phyloP scores from a whole-genome alignment of 2,329 filamentous ascomycete species.

The Xylariaceae sp. region DNA sequence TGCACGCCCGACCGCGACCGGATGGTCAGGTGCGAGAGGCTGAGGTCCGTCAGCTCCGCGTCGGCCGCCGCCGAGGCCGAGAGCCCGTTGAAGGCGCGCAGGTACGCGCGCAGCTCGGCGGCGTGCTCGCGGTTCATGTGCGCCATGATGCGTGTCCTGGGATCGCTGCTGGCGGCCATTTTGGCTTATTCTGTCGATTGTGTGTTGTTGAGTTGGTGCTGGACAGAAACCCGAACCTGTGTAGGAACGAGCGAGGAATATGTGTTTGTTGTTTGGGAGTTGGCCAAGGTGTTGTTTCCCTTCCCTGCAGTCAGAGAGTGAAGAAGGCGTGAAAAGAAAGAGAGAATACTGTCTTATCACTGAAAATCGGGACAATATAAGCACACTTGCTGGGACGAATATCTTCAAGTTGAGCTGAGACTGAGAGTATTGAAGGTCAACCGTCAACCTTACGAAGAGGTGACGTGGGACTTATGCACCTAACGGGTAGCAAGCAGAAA shows the following conservation, averaged over 20 bases:
- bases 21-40: constrained; percentile 58
- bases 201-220: not conserved
- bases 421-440: not conserved
- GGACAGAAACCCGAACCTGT: not conserved
- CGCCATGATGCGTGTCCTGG: constrained; percentile 59
- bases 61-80: constrained; percentile 49
- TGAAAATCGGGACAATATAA: too few species aligned
- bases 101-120: constrained; percentile 68
- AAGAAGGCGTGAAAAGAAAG: too few species aligned
- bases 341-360: too few species aligned
- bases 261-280: too few species aligned
- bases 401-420: not conserved
- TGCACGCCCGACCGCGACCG: constrained; percentile 42
- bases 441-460: too few species aligned
- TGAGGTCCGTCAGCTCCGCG: constrained; percentile 61
- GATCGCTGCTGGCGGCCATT: constrained; percentile 37
- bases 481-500: not conserved
- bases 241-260: too few species aligned
- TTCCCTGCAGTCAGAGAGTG: too few species aligned
- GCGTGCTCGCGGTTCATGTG: constrained; percentile 88
- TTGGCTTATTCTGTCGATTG: not conserved
- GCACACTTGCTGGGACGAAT: too few species aligned
- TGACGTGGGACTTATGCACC: too few species aligned
- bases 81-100: constrained; percentile 64
- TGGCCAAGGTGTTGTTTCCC: too few species aligned